Evolutionary conservation across 176 grass and related monocot species (phyloP).

Genomic region (Eremochloa ophiuroides): DNA sequence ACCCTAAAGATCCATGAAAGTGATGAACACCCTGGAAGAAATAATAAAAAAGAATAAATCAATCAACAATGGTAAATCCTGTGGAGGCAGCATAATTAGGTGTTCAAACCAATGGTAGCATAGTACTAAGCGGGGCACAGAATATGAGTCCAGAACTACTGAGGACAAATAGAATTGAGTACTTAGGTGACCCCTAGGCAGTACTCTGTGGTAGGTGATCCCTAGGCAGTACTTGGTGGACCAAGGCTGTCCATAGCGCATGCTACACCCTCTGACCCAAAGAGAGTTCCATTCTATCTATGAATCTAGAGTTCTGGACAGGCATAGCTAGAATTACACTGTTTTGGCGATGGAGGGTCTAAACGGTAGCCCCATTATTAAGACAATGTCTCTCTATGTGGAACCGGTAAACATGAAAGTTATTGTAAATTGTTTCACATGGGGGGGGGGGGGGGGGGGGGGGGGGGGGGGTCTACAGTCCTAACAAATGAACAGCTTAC

Average conservation of each 20-base stretch:
- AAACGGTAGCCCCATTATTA: not conserved
- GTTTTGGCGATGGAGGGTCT: not conserved
- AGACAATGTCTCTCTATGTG: not conserved
- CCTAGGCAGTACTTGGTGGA: not conserved
- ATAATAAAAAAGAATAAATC: conserved; percentile 3
- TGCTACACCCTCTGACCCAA: not conserved
- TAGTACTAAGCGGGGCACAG: not conserved
- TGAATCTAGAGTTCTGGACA: not conserved
- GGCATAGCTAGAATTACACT: not conserved
- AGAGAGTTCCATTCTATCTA: not conserved
- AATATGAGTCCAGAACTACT: not conserved
- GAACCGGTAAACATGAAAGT: conserved; percentile 3
- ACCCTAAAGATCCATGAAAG: conserved; percentile 96
- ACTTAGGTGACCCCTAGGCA: not conserved
- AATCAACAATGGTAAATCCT: conserved; percentile 1
- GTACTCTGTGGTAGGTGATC: not conserved
- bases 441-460: no score
- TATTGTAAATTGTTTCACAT: not conserved
- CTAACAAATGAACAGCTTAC: not conserved
- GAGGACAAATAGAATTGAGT: not conserved
- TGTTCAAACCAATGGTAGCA: not conserved
- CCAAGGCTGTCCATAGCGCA: not conserved
- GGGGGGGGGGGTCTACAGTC: not conserved
- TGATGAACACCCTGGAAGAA: conserved; percentile 67
- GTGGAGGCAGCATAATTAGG: not conserved